phyloP scores from a whole-genome alignment of 2,329 filamentous ascomycete genomes.

The Colletotrichum kahawae region DNA sequence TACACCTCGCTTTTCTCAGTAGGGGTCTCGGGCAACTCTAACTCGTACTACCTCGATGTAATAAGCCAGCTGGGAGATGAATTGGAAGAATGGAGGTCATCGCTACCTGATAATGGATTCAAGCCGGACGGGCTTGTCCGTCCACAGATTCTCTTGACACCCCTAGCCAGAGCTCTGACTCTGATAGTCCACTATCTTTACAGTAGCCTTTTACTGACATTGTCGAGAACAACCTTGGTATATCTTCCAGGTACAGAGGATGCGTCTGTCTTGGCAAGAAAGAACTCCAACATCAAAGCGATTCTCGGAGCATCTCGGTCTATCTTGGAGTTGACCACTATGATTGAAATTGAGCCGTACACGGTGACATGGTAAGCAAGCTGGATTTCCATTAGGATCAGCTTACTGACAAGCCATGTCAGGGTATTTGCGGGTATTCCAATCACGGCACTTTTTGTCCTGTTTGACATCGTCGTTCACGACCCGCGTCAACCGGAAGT shows the following conservation, averaged over 20 bases:
- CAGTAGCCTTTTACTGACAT: slow-evolving; percentile 29
- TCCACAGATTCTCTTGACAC: slow-evolving; percentile 12
- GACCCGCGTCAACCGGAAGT: slow-evolving; percentile 39
- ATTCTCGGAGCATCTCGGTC: slow-evolving; percentile 28
- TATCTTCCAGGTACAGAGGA: slow-evolving; percentile 14
- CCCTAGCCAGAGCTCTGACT: slow-evolving; percentile 1
- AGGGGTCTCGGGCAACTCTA: slow-evolving; percentile 28
- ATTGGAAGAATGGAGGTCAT: slow-evolving; percentile 32
- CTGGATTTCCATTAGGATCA: background rate
- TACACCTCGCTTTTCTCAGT: slow-evolving; percentile 33
- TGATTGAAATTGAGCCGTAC: slow-evolving; percentile 33
- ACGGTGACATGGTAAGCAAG: slow-evolving; percentile 30
- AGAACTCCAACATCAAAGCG: slow-evolving; percentile 22
- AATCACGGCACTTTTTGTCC: slow-evolving; percentile 40
- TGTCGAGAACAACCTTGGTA: slow-evolving; percentile 29
- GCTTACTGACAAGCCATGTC: background rate
- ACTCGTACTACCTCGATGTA: slow-evolving; percentile 27
- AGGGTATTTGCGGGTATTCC: slow-evolving; percentile 40
- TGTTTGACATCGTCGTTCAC: slow-evolving; percentile 46
- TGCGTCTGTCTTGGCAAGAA: slow-evolving; percentile 1
- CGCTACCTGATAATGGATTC: slow-evolving; percentile 26
- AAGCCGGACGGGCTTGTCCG: slow-evolving; percentile 13
- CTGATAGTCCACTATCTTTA: slow-evolving; percentile 31
- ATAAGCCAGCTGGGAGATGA: slow-evolving; percentile 31
- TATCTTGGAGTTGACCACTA: slow-evolving; percentile 31